Evolutionary conservation across 2,329 filamentous ascomycete genomes (phyloP).

Genomic region (Stemphylium lycopersici): DNA sequence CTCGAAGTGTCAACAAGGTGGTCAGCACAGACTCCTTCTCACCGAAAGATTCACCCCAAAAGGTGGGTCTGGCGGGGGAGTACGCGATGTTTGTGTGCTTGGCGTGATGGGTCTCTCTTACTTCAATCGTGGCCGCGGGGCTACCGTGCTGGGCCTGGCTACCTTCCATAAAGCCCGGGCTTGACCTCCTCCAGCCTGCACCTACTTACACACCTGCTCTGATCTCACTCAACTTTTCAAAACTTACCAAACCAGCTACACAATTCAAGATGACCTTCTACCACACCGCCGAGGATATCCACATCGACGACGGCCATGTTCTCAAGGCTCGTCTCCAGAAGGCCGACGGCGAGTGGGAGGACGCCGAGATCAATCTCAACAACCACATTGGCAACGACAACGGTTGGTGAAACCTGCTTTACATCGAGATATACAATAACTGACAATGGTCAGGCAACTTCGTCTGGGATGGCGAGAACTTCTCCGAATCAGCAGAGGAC

Average conservation of each 20-base stretch:
- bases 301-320: conserved; percentile 58
- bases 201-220: not conserved
- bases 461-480: conserved; percentile 56
- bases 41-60: not conserved
- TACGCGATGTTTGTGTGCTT: not conserved
- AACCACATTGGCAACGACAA: conserved; percentile 59
- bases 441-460: conserved; percentile 51
- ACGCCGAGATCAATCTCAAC: conserved; percentile 59
- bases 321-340: conserved; percentile 54
- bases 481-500: conserved; percentile 55
- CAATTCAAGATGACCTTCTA: conserved; percentile 54
- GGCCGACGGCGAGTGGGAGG: conserved; percentile 52
- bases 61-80: not conserved
- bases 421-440: too few relatives aligned
- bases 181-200: not conserved
- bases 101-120: not conserved
- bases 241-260: not conserved
- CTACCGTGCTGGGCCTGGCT: not conserved
- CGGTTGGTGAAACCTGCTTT: conserved; percentile 48
- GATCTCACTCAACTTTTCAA: not conserved
- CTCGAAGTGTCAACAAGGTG: not conserved
- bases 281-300: conserved; percentile 53
- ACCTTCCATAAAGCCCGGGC: conserved; percentile 15
- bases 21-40: not conserved
- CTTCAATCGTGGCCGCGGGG: not conserved